These are phyloP conservation scores for Pterulicium gracile DNA, from an alignment of 1,284 basidiomycete species.

Conservation along the genomic window DNA sequence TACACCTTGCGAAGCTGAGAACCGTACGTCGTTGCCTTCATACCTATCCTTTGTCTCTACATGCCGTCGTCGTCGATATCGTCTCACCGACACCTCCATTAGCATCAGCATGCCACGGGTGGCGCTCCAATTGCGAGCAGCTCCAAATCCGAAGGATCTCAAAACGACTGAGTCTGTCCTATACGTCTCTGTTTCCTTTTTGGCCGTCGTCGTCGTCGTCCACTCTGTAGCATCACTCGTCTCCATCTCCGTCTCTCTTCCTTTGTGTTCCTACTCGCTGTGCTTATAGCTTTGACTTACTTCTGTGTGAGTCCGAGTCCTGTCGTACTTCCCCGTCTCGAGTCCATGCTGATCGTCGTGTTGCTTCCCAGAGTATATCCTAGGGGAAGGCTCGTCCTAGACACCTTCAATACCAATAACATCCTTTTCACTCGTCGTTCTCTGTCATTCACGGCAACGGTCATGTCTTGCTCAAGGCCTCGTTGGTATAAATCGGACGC, in stretches of 20 bases:
- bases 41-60: neutral
- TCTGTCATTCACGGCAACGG: too few relatives aligned
- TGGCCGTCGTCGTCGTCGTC: neutral
- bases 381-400: too few relatives aligned
- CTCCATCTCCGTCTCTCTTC: neutral
- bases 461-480: too few relatives aligned
- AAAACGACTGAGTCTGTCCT: neutral
- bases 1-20: constrained; percentile 81
- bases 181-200: too few relatives aligned
- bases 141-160: neutral
- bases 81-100: neutral
- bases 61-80: neutral
- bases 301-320: neutral
- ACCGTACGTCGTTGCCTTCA: constrained; percentile 40
- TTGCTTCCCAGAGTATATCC: too few relatives aligned
- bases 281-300: neutral
- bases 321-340: neutral
- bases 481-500: too few relatives aligned
- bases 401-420: too few relatives aligned
- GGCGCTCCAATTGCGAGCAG: neutral
- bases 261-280: neutral
- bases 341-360: neutral
- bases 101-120: constrained; percentile 1
- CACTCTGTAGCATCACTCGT: neutral
- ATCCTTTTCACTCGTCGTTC: too few relatives aligned